Percentiles rank a stretch among this genome's conserved stretches.
These are phyloP conservation scores for Nitzschia sp. DNA, from an alignment of 108 stramenopile genomes.

Conservation along the genomic window DNA sequence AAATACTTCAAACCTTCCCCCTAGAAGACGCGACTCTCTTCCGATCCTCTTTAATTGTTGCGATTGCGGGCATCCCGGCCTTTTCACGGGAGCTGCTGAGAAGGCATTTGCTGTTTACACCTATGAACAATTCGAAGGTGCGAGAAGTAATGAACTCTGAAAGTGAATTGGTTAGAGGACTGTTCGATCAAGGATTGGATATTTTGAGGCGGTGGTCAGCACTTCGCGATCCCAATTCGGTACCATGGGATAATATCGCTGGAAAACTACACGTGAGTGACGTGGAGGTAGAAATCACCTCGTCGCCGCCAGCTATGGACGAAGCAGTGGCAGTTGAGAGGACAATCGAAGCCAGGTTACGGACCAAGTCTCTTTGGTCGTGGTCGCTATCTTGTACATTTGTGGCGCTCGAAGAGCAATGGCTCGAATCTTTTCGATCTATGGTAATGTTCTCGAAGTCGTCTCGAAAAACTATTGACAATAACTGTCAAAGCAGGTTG, in stretches of 20 bases:
- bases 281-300: background rate
- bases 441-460: background rate
- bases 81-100: slow-evolving; percentile 17
- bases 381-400: slow-evolving; percentile 37
- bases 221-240: slow-evolving; percentile 31
- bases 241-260: slow-evolving; percentile 40
- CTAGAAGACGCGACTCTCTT: slow-evolving; percentile 29
- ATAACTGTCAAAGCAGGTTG: background rate
- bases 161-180: background rate
- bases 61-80: slow-evolving; percentile 22
- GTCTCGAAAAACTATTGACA: background rate
- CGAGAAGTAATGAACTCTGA: background rate
- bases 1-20: slow-evolving; percentile 20
- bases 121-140: no score
- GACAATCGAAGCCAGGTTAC: background rate
- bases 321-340: background rate
- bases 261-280: slow-evolving; percentile 9
- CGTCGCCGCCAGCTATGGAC: background rate
- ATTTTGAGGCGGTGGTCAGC: slow-evolving; percentile 29
- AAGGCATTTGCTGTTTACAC: background rate
- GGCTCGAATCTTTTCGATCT: slow-evolving; percentile 26
- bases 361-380: slow-evolving; percentile 31
- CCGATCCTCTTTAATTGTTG: slow-evolving; percentile 25
- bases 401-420: slow-evolving; percentile 31
- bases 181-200: slow-evolving; percentile 19